Evolutionary conservation across 768 basidiomycete species (phyloP).

Genomic region (Zangia roseola): DNA sequence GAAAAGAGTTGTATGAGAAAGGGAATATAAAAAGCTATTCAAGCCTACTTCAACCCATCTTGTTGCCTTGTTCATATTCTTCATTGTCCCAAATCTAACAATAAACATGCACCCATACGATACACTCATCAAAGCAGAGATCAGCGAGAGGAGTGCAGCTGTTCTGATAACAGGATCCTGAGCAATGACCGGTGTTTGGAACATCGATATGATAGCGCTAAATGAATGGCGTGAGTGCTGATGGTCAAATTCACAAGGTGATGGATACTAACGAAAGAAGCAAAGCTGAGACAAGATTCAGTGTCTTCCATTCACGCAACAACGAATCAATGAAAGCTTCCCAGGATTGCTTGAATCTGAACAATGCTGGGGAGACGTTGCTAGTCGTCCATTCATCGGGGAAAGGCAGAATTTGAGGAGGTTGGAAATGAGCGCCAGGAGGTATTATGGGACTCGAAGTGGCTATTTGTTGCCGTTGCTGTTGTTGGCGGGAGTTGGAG

Average conservation of each 20-base stretch:
- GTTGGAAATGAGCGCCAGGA: conserved; percentile 23
- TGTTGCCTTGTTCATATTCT: conserved; percentile 66
- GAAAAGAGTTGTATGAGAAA: neutral
- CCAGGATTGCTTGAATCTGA: conserved; percentile 66
- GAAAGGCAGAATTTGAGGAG: conserved; percentile 37
- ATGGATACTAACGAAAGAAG: conserved; percentile 42
- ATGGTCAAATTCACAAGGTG: neutral
- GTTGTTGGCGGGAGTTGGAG: conserved; percentile 14
- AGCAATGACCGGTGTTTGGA: conserved; percentile 53
- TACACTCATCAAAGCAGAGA: conserved; percentile 68
- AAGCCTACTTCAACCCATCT: conserved; percentile 67
- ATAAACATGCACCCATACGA: conserved; percentile 75
- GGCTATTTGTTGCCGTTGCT: conserved; percentile 12
- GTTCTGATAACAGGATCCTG: conserved; percentile 63
- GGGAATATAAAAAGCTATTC: neutral
- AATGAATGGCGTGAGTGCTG: neutral
- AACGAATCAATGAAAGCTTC: conserved; percentile 70
- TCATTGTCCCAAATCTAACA: conserved; percentile 69
- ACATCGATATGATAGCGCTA: conserved; percentile 69
- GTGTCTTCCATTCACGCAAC: conserved; percentile 73
- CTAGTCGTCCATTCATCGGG: conserved; percentile 52
- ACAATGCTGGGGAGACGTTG: conserved; percentile 59
- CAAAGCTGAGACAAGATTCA: conserved; percentile 71
- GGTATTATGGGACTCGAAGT: conserved; percentile 31
- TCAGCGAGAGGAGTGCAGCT: conserved; percentile 59